Evolutionary conservation across 768 basidiomycete genomes (phyloP), one percentile per base, ranked within the genome.

Genomic region (Kwoniella mangroviensis): DNA sequence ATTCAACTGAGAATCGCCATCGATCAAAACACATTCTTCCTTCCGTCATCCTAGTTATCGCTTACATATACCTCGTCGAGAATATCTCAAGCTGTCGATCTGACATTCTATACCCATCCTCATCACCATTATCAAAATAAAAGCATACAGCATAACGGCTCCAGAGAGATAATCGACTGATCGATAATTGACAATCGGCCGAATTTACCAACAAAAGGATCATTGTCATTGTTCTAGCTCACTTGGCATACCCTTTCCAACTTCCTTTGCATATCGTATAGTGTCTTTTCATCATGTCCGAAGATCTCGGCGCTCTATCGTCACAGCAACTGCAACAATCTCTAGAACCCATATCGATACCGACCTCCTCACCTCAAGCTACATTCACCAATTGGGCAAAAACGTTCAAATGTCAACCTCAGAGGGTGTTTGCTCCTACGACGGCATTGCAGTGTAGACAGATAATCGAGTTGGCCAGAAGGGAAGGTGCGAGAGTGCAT

Each of bases 311-410:
- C 5, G 26, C 45, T 3, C 59, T 57, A 4, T 40, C 64, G 2
- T 66, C 52, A 24, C 55, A 60, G 40, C 55, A 11, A 0, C 68
- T 79, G 15, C 73, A 73, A 56, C n/a, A 60, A 17, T 60, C 73
- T 15, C 54, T 78, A 19, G 67, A 73, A 54, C 9, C 65, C 1
- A 75, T 80, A 55, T 73, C 76, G 13, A 67, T 80, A 4, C 73
- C 75, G n/a, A 72, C 73, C 40, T 52, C 51, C 9, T 76, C 75
- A 7, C 69, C 76, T 1, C 43, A 57, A 58, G 73, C 79, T 5
- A 71, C 62, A 34, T 95, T 95, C 85, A 84, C 85, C 4, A 98
- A 96, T 85, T 98, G 96, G 96, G 94, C 90, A 4, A 86, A 84
- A 63, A 93, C 92, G 5, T 97, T 90, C 83, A 51, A 75, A 41